Evolutionary conservation across 2,329 filamentous ascomycete species (phyloP), one percentile per base, ranked within the genome.

Genomic region (Rasamsonia emersonii): DNA sequence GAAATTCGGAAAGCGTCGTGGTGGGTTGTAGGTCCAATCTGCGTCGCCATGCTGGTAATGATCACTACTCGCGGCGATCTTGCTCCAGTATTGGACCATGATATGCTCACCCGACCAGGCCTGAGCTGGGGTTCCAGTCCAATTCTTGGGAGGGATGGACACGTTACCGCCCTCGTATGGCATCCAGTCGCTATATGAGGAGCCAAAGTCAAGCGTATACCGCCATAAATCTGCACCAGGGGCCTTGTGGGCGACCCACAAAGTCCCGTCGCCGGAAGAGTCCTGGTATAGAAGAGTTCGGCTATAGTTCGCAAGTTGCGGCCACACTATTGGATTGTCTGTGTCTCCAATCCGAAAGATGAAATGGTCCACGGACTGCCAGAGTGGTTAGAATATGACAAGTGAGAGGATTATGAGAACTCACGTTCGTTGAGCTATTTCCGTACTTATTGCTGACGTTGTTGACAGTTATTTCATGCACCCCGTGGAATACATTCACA

Each of bases 11-110:
- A 70, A 73, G 14, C 68, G 60, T 24, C 72, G 58, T 4, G 62
- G 49, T 6, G 54, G 49, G 2, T 43, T 38, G 19, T 51, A 45
- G 18, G 55, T 51, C 29, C 52, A 54, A 19, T 53, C 56, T 11
- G 68, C 40, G 50, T 77, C 73, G 25, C 64, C 66, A 41, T 77
- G 66, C 45, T 77, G 70, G 9, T 71, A 51, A 42, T 74, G 68
- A 34, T 64, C 61, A 42, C 68, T 71, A 39, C 70, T 75, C 3
- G 71, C 70, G 16, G 67, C 59, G 27, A 68, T 54, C 33, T 60
- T 58, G 43, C 65, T 72, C 66, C 65, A 77, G 49, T 77, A 78
- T 43, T 77, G 70, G n/a, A 75, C 62, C 24, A 67, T 65, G 20
- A 77, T 61, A 44, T 77, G 73, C 23, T 75, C 64, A 24, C 72